These are phyloP conservation scores for Lepidium campestre DNA, from an alignment of 441 rosid species.

Conservation along the genomic window DNA sequence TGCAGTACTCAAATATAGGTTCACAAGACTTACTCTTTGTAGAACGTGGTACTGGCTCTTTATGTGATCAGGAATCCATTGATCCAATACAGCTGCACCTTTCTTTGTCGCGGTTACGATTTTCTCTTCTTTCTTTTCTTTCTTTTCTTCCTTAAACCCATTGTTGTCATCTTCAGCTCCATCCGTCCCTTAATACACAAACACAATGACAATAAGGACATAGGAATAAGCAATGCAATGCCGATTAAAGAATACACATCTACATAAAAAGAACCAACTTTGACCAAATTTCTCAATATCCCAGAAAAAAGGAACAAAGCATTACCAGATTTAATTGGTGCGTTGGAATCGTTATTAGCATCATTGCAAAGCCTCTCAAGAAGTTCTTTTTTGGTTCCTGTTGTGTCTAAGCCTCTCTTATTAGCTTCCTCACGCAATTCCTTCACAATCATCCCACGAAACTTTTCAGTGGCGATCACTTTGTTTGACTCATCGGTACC, in stretches of 20 bases:
- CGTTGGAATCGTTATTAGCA: constrained; percentile 8
- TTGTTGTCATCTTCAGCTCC: constrained; percentile 28
- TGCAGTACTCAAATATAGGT: background rate
- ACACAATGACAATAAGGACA: background rate
- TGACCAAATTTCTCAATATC: background rate
- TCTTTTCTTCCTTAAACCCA: constrained; percentile 27
- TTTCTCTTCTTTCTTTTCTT: constrained; percentile 36
- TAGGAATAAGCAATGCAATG: background rate
- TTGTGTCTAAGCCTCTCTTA: constrained; percentile 38
- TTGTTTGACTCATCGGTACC: constrained; percentile 30
- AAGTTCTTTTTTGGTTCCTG: constrained; percentile 59
- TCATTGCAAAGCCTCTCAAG: constrained; percentile 48
- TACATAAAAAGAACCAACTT: background rate
- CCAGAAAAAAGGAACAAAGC: constrained; percentile 7
- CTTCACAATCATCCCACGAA: constrained; percentile 49
- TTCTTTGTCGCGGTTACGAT: constrained; percentile 65
- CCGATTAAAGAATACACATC: background rate
- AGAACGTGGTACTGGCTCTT: constrained; percentile 66
- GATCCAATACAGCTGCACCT: constrained; percentile 69
- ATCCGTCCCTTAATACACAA: constrained; percentile 7
- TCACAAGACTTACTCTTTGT: constrained; percentile 37
- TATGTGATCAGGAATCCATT: constrained; percentile 61
- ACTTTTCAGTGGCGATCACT: constrained; percentile 37
- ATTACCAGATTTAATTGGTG: constrained; percentile 20
- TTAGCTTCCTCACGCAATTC: constrained; percentile 62